These are phyloP conservation scores for Mycena haematopus DNA, from an alignment of 768 basidiomycete species.

Conservation along the genomic window DNA sequence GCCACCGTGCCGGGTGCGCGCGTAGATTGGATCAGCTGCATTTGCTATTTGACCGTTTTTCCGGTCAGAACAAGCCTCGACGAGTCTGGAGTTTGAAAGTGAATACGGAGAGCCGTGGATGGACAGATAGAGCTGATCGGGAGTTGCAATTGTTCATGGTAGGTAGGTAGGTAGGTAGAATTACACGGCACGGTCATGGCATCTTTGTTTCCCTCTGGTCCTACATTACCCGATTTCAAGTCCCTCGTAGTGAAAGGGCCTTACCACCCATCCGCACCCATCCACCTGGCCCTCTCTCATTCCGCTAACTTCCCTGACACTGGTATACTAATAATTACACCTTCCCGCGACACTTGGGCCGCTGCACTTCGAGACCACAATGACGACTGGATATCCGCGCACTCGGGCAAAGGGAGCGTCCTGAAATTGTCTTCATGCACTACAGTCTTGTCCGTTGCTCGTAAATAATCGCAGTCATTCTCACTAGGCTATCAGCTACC, in stretches of 20 bases:
- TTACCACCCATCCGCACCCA: constrained; percentile 71
- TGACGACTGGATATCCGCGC: constrained; percentile 60
- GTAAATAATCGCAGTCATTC: constrained; percentile 6
- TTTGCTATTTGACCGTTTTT: neutral
- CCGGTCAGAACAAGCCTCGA: too few species aligned
- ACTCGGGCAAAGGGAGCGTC: constrained; percentile 47
- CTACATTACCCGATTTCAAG: constrained; percentile 58
- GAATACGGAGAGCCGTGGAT: too few species aligned
- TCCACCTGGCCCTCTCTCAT: constrained; percentile 68
- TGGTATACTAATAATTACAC: constrained; percentile 56
- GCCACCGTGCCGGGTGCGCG: too few species aligned
- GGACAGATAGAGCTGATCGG: too few species aligned
- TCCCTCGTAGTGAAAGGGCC: constrained; percentile 68
- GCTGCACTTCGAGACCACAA: constrained; percentile 51
- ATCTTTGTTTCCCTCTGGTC: constrained; percentile 51
- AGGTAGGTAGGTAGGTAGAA: too few species aligned
- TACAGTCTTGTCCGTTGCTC: constrained; percentile 59
- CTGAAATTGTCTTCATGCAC: constrained; percentile 49
- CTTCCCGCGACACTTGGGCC: constrained; percentile 54
- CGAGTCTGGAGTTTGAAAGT: too few species aligned
- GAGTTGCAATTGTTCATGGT: too few species aligned
- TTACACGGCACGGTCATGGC: too few species aligned
- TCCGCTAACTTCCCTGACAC: constrained; percentile 39
- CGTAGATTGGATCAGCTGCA: neutral
- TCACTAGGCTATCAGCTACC: constrained; percentile 55